A percentile compares a stretch with the other conserved stretches of the same genome.
phyloP scores from a whole-genome alignment of 2,329 filamentous ascomycete genomes.

The Epichloe brachyelytri region DNA sequence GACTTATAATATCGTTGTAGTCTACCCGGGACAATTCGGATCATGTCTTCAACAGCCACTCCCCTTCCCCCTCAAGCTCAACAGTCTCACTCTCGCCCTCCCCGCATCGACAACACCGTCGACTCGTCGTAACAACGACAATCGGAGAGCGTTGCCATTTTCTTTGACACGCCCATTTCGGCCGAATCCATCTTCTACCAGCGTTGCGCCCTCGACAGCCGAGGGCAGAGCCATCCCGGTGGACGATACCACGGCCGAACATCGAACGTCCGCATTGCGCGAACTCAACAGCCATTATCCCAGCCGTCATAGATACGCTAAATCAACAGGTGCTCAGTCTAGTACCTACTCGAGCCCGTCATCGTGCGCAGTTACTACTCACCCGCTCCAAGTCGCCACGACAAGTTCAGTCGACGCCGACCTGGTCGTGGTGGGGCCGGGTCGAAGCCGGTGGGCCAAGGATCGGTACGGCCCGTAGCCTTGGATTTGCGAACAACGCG shows the following conservation, averaged over 20 bases:
- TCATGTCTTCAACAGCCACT: constrained; percentile 2
- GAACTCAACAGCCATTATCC: constrained; percentile 47
- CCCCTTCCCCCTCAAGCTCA: constrained; percentile 12
- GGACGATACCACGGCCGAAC: constrained; percentile 40
- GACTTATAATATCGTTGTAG: background rate
- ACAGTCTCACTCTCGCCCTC: constrained; percentile 5
- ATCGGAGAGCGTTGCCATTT: constrained; percentile 29
- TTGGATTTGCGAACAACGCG: constrained; percentile 21
- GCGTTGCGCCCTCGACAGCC: constrained; percentile 40
- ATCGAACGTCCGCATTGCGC: constrained; percentile 46
- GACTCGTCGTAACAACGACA: constrained; percentile 14
- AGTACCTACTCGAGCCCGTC: constrained; percentile 52
- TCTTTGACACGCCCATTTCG: constrained; percentile 36
- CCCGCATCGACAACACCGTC: constrained; percentile 13
- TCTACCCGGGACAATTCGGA: background rate
- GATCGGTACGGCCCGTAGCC: constrained; percentile 16
- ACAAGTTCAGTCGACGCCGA: constrained; percentile 17
- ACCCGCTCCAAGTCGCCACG: constrained; percentile 22
- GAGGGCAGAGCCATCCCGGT: constrained; percentile 43
- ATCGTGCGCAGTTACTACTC: constrained; percentile 52
- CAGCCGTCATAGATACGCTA: constrained; percentile 42
- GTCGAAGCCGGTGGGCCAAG: constrained; percentile 17
- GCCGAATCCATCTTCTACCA: constrained; percentile 38
- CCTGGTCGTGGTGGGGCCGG: constrained; percentile 17
- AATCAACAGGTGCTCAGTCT: constrained; percentile 41